Evolutionary conservation across 305 asterid genomes (phyloP).

Genomic region (Fraxinus sp.): DNA sequence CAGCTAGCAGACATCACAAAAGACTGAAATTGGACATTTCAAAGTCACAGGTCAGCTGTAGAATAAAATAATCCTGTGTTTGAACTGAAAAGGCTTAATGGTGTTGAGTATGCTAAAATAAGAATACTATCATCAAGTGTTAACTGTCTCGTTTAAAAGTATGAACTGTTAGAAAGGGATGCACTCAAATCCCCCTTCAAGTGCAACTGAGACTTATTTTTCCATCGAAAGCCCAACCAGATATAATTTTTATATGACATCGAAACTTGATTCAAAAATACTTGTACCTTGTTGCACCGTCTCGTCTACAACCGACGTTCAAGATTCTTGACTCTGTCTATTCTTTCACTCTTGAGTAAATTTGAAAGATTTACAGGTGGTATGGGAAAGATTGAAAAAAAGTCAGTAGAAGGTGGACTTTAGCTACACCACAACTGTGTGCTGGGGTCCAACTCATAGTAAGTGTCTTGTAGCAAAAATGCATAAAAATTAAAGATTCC

Average conservation of each 20-base stretch:
- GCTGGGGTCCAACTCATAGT: slow-evolving; percentile 46
- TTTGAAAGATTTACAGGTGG: slow-evolving; percentile 22
- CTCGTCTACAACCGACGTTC: neutral
- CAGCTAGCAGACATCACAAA: slow-evolving; percentile 18
- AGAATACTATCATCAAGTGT: neutral
- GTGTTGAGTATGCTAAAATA: neutral
- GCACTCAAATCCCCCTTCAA: neutral
- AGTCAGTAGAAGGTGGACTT: slow-evolving; percentile 47
- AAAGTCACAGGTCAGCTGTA: slow-evolving; percentile 22
- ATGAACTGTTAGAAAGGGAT: neutral
- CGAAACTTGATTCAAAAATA: neutral
- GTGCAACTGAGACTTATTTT: neutral
- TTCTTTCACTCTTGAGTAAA: neutral
- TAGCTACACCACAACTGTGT: slow-evolving; percentile 31
- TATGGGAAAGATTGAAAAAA: slow-evolving; percentile 31
- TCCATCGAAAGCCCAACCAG: neutral
- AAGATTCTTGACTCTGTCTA: neutral
- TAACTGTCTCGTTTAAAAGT: neutral
- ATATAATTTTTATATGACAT: neutral
- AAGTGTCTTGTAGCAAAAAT: slow-evolving; percentile 37
- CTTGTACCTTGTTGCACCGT: neutral
- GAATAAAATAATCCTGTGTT: neutral
- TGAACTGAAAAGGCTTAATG: neutral
- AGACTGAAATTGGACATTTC: slow-evolving; percentile 7
- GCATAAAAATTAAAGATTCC: slow-evolving; percentile 51